A percentile compares a stretch with the other conserved stretches of the same genome.
Conservation (phyloP, 2,329 filamentous ascomycete genomes). For the Colletotrichum salicis region DNA sequence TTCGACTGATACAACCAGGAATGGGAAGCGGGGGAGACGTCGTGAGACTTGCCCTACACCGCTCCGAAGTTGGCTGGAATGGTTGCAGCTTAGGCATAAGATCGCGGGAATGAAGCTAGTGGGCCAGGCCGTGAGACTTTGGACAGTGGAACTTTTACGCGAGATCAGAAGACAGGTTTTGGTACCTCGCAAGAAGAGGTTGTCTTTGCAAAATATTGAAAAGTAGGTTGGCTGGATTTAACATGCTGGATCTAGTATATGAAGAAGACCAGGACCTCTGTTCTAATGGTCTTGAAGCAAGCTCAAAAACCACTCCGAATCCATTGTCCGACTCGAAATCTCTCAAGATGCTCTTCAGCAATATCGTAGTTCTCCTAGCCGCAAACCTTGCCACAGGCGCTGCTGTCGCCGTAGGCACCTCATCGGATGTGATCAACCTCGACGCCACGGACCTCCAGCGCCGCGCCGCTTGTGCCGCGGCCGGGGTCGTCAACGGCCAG, state of each 20-base stretch:
- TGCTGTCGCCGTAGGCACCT: neutral
- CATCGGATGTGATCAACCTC: neutral
- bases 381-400: neutral
- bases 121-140: no score
- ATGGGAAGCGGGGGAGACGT: neutral
- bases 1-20: neutral
- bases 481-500: neutral
- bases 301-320: no score
- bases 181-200: no score
- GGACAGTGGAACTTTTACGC: no score
- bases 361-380: neutral
- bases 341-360: neutral
- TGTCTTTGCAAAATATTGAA: no score
- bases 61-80: neutral
- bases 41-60: neutral
- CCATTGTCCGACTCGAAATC: no score
- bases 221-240: no score
- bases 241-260: no score
- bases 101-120: no score
- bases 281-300: no score
- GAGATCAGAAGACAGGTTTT: no score
- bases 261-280: no score
- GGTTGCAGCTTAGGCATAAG: neutral
- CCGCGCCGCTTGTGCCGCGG: neutral
- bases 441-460: conserved; percentile 2